These are phyloP conservation scores for Paspalum notatum DNA, from an alignment of 176 grass and related monocot genomes.

Conservation along the genomic window DNA sequence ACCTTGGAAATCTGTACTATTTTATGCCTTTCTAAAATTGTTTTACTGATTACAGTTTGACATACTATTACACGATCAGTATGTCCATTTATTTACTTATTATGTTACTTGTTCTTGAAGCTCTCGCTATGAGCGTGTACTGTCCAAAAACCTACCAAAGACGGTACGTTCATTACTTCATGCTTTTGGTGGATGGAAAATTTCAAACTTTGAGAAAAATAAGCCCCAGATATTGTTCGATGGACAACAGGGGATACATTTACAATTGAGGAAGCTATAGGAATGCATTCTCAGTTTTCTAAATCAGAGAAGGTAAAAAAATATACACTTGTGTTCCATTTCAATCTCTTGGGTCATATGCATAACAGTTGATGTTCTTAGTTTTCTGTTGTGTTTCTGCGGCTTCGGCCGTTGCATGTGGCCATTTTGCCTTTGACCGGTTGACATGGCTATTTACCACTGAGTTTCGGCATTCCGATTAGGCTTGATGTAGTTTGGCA, in stretches of 20 bases:
- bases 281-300: not conserved
- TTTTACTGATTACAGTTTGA: not conserved
- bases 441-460: not conserved
- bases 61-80: not conserved
- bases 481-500: too few species aligned
- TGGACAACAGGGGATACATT: not conserved
- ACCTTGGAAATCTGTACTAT: not conserved
- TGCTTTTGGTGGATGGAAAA: not conserved
- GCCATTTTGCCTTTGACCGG: not conserved
- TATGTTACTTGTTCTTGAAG: constrained; percentile 14
- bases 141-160: not conserved
- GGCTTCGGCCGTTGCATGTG: too few species aligned
- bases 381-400: too few species aligned
- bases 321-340: not conserved
- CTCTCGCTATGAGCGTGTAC: not conserved
- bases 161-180: not conserved
- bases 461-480: not conserved
- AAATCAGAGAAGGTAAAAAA: constrained; percentile 9
- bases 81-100: not conserved
- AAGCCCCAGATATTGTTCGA: not conserved
- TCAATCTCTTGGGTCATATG: not conserved
- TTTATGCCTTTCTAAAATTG: not conserved
- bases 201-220: not conserved
- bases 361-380: not conserved
- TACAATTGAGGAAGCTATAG: not conserved